phyloP scores from a whole-genome alignment of 768 basidiomycete genomes.

The Termitomyces sp. region DNA sequence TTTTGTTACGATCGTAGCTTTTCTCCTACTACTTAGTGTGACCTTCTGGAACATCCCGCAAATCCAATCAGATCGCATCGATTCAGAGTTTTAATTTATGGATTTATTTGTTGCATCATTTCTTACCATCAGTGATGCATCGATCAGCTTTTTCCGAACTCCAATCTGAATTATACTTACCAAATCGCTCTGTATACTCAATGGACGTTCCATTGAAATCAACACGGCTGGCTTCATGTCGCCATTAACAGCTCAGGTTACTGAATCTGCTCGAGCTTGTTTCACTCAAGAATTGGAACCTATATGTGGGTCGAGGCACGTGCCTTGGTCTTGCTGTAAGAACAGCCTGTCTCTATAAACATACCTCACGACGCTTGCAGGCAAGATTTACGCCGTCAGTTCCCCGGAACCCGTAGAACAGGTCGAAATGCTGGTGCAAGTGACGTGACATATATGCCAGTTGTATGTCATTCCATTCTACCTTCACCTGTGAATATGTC shows the following conservation, averaged over 20 bases:
- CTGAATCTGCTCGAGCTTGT: neutral
- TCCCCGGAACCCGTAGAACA: neutral
- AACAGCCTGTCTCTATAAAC: neutral
- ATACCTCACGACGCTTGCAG: neutral
- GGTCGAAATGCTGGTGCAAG: neutral
- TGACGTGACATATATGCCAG: neutral
- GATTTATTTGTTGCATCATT: too few species aligned
- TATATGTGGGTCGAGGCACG: neutral
- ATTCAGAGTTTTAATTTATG: too few species aligned
- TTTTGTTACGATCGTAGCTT: neutral
- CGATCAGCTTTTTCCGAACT: too few species aligned
- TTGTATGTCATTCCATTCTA: neutral
- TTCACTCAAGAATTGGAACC: neutral
- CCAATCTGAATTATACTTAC: neutral
- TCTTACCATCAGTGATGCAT: too few species aligned
- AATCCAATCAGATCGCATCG: too few species aligned
- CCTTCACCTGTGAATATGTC: neutral
- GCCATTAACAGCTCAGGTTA: neutral
- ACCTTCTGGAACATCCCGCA: too few species aligned
- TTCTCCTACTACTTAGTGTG: too few species aligned
- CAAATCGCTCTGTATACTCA: neutral
- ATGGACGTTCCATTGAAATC: neutral
- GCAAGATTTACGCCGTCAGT: neutral
- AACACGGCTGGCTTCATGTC: neutral
- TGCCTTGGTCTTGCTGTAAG: neutral